Evolutionary conservation across 495 filamentous ascomycete species (phyloP).

Genomic region (Podospora tetraspora): DNA sequence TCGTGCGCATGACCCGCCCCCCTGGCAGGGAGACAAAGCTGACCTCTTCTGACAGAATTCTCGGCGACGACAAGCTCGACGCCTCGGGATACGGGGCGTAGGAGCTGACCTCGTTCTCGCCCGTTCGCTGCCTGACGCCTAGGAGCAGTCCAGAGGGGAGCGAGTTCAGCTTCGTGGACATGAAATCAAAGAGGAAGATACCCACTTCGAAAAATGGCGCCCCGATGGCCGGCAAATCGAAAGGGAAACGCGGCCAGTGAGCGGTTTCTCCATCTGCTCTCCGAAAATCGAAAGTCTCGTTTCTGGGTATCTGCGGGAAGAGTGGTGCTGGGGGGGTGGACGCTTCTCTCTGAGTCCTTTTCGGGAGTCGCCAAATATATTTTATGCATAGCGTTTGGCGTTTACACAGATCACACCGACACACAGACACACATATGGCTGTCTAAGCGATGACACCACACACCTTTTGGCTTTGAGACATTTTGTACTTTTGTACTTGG

Average conservation of each 20-base stretch:
- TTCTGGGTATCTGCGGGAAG: not conserved
- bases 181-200: not conserved
- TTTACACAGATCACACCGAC: not conserved
- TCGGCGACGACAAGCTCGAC: conserved; percentile 48
- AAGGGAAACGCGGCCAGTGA: not conserved
- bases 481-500: not conserved
- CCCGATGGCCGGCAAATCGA: too few relatives aligned
- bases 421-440: not conserved
- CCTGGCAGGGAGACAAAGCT: conserved; percentile 10
- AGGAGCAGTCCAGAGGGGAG: too few relatives aligned
- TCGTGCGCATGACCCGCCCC: conserved; percentile 55
- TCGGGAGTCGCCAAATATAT: not conserved
- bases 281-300: not conserved
- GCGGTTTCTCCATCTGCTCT: not conserved
- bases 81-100: conserved; percentile 36
- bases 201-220: not conserved
- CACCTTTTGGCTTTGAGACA: not conserved
- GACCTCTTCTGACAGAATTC: conserved; percentile 33
- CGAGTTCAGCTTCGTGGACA: too few relatives aligned
- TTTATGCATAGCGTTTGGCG: conserved; percentile 16
- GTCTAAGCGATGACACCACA: not conserved
- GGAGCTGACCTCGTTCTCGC: not conserved
- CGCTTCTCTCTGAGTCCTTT: not conserved
- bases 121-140: too few relatives aligned
- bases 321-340: not conserved